Conservation (phyloP, 805 yeast genomes). For the Starmerella tilneyi region DNA sequence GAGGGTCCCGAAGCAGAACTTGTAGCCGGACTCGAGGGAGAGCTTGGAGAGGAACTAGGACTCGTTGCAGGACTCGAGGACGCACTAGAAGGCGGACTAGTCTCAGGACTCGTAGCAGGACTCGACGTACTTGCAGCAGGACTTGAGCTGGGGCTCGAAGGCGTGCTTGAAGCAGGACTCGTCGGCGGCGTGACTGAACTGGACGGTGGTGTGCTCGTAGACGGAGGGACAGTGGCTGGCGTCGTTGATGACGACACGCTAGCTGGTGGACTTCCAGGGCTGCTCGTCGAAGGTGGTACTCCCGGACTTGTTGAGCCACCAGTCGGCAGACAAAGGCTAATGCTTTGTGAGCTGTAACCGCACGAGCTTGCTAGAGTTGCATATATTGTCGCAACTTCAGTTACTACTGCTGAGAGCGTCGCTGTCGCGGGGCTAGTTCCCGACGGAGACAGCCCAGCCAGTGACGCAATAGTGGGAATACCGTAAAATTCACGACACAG, state of each 20-base stretch:
- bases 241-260: too few relatives aligned
- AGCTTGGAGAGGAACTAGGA: not conserved
- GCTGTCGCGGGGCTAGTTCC: constrained; percentile 11
- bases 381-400: constrained; percentile 12
- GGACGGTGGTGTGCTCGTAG: too few relatives aligned
- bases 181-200: too few relatives aligned
- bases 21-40: not conserved
- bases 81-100: not conserved
- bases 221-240: too few relatives aligned
- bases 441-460: constrained; percentile 9
- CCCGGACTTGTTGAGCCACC: not conserved
- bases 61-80: not conserved
- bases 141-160: not conserved
- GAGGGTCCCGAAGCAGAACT: constrained; percentile 1
- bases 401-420: constrained; percentile 7
- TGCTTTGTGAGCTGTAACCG: constrained; percentile 9
- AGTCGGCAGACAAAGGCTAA: constrained; percentile 14
- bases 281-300: too few relatives aligned
- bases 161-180: constrained; percentile 25
- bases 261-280: too few relatives aligned
- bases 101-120: not conserved
- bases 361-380: constrained; percentile 11
- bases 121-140: not conserved
- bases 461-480: constrained; percentile 6
- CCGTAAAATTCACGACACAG: constrained; percentile 19